These are phyloP conservation scores for Malus hybrid DNA, from an alignment of 331 rosid species.

Conservation along the genomic window DNA sequence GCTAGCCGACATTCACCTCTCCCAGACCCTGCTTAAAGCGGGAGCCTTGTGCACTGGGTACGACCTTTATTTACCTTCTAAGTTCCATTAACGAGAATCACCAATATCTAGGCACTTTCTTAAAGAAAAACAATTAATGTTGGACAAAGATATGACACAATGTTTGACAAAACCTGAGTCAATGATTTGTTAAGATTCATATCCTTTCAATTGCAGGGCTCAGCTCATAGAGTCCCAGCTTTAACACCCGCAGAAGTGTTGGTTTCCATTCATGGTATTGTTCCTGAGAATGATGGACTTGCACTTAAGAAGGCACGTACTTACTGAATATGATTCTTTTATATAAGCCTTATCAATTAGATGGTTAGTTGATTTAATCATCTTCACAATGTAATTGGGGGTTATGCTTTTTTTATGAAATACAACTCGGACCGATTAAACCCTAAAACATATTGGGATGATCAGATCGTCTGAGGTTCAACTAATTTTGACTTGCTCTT, in stretches of 20 bases:
- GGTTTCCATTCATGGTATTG: conserved; percentile 89
- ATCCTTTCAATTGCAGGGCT: conserved; percentile 61
- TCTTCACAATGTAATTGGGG: not conserved
- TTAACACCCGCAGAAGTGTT: conserved; percentile 90
- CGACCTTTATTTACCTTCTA: not conserved
- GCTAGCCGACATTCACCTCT: too few species aligned
- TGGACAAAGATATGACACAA: not conserved
- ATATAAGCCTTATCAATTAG: not conserved
- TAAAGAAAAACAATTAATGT: not conserved
- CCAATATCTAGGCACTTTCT: not conserved
- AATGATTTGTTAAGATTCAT: conserved; percentile 8
- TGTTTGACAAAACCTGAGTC: not conserved
- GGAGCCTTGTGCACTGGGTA: too few species aligned
- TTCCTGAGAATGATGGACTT: conserved; percentile 83
- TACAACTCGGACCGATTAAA: not conserved
- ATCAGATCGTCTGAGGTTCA: not conserved
- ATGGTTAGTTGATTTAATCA: not conserved
- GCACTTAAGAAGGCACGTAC: conserved; percentile 79
- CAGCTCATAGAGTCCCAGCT: conserved; percentile 98
- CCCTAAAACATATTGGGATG: not conserved
- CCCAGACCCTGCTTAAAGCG: too few species aligned
- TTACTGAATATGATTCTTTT: not conserved
- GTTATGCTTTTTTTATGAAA: not conserved
- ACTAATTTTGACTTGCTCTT: not conserved
- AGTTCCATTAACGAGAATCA: not conserved